These are phyloP conservation scores for Cardamine resedifolia DNA, from an alignment of 345 rosid species.

Conservation along the genomic window DNA sequence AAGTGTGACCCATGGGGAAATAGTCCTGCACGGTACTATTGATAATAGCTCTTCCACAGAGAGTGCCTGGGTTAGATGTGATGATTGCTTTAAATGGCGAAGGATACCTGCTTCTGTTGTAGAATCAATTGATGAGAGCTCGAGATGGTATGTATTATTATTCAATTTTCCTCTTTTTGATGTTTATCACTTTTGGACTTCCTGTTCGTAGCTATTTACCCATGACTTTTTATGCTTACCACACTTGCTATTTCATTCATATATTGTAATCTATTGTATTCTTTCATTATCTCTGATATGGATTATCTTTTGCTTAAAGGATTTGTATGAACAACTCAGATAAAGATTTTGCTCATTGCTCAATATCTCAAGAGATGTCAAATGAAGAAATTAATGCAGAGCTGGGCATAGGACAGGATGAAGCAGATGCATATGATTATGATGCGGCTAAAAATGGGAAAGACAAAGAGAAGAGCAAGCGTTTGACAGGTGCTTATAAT, in stretches of 20 bases:
- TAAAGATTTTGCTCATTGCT: slow-evolving; percentile 70
- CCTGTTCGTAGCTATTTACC: not conserved
- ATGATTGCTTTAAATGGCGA: slow-evolving; percentile 94
- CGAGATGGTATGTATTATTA: slow-evolving; percentile 64
- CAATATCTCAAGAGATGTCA: slow-evolving; percentile 85
- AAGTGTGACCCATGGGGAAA: slow-evolving; percentile 44
- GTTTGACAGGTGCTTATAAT: slow-evolving; percentile 49
- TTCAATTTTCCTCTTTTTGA: not conserved
- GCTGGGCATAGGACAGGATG: slow-evolving; percentile 86
- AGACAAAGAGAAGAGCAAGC: slow-evolving; percentile 53
- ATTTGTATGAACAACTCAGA: slow-evolving; percentile 77
- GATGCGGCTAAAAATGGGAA: slow-evolving; percentile 48
- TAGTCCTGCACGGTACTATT: slow-evolving; percentile 35
- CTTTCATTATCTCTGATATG: slow-evolving; percentile 22
- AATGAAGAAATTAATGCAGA: slow-evolving; percentile 90
- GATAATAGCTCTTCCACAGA: slow-evolving; percentile 48
- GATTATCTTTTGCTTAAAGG: slow-evolving; percentile 47
- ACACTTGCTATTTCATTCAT: slow-evolving; percentile 1
- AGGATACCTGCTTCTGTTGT: slow-evolving; percentile 76
- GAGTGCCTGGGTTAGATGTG: slow-evolving; percentile 96
- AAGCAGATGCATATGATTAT: slow-evolving; percentile 73
- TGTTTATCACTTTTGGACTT: slow-evolving; percentile 2
- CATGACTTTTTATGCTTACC: not conserved
- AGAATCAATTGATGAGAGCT: slow-evolving; percentile 63
- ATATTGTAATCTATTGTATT: not conserved